Evolutionary conservation across 2,329 filamentous ascomycete genomes (phyloP), one percentile per base, ranked within the genome.

Genomic region (Tolypocladium amazonense): DNA sequence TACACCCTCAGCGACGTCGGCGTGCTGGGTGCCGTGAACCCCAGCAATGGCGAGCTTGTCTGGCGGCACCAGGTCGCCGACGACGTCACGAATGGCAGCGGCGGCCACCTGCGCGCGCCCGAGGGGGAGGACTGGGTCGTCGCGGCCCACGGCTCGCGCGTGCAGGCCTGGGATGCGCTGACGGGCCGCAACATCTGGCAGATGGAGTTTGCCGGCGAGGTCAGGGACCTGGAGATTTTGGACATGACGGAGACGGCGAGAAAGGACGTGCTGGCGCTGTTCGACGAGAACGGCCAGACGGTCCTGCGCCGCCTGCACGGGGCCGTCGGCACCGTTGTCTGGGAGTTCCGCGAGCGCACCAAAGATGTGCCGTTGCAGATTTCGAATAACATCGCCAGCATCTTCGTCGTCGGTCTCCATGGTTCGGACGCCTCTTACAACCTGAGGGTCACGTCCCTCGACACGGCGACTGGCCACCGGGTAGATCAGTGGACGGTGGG

Each of bases 1-100:
- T 99, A 97, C 73, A 95, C 94, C 0, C 78, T 97, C 53, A 95
- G 90, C 64, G 90, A 97, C 60, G 82, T 92, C 56, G 85, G 87
- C 43, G 83, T 97, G 2, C 75, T 99, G 23, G 94, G 90, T 56
- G 93, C 93, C 1, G 82, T 97, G 55, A 95, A 97, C 67, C 94
- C 94, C 1, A 88, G 87, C 70, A 92, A 88, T 69, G 93, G 94
- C 23, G 81, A 84, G 2, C 71, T 97, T 20, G 83, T 97, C 2
- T 99, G 94, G 94, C 84, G 94, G 59, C 93, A 97, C 69, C 77
- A 84, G 58, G 73, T 96, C 54, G 76, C 81, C n/a, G 77, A 77
- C 38, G 78, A 79, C 56, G 66, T 75, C 39, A 72, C 74, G 56
- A 73, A 76, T 27, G 72, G 74, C 57, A 73, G 76, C 30, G 73